Percentiles rank a stretch among this genome's conserved stretches.
These are phyloP conservation scores for Helianthus annuus DNA, from an alignment of 129 eudicot species.

Conservation along the genomic window HanXRQr2.0-SUNRISE NC_035448.2:66623197-66623696, in stretches of 20 bases:
- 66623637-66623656: constrained; percentile 91
- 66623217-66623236: constrained; percentile 91
- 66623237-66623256: constrained; percentile 87
- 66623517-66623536: background rate
- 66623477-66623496: constrained; percentile 94
- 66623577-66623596: constrained; percentile 99
- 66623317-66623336: background rate
- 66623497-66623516: constrained; percentile 23
- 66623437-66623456: constrained; percentile 92
- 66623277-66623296: constrained; percentile 6
- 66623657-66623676: constrained; percentile 72
- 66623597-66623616: constrained; percentile 76
- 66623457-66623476: constrained; percentile 91
- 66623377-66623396: constrained; percentile 88
- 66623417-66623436: constrained; percentile 96
- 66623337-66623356: constrained; percentile 5
- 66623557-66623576: background rate
- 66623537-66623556: background rate
- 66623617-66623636: constrained; percentile 97
- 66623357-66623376: constrained; percentile 98
- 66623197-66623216: constrained; percentile 96
- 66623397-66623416: constrained; percentile 94
- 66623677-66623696: constrained; percentile 95
- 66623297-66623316: background rate
- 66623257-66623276: constrained; percentile 91